phyloP scores from a whole-genome alignment of 176 grass and related monocot species.

The Lolium perenne region DNA sequence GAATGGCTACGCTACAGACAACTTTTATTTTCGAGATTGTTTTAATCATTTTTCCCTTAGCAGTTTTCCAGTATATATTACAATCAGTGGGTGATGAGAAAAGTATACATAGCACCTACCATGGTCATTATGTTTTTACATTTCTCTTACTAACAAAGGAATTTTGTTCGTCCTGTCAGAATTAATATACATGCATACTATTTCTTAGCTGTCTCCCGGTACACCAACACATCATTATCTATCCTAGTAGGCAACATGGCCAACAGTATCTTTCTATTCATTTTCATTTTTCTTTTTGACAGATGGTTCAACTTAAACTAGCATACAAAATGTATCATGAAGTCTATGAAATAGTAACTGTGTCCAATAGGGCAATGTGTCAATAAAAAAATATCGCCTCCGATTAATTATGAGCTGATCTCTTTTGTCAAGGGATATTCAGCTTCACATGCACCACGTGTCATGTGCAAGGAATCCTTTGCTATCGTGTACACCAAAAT shows the following conservation, averaged over 20 bases:
- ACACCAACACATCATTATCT: background rate
- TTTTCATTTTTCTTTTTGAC: background rate
- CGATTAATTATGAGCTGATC: background rate
- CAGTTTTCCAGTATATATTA: background rate
- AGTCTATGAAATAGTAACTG: background rate
- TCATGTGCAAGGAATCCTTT: background rate
- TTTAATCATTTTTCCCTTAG: background rate
- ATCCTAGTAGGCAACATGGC: background rate
- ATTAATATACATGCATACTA: conserved; percentile 11
- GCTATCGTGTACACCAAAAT: background rate
- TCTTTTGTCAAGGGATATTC: background rate
- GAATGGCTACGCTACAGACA: background rate
- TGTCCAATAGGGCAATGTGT: background rate
- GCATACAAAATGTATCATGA: background rate
- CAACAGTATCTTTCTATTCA: background rate
- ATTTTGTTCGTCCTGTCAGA: background rate
- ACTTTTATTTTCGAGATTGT: background rate
- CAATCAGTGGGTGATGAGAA: background rate
- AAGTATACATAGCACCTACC: background rate
- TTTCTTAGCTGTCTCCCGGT: background rate
- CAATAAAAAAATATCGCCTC: background rate
- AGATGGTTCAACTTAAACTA: background rate
- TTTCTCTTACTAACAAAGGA: background rate
- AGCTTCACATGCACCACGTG: background rate
- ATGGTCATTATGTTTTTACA: background rate